Evolutionary conservation across 2,329 filamentous ascomycete genomes (phyloP).

Genomic region (Xylariaceae sp.): DNA sequence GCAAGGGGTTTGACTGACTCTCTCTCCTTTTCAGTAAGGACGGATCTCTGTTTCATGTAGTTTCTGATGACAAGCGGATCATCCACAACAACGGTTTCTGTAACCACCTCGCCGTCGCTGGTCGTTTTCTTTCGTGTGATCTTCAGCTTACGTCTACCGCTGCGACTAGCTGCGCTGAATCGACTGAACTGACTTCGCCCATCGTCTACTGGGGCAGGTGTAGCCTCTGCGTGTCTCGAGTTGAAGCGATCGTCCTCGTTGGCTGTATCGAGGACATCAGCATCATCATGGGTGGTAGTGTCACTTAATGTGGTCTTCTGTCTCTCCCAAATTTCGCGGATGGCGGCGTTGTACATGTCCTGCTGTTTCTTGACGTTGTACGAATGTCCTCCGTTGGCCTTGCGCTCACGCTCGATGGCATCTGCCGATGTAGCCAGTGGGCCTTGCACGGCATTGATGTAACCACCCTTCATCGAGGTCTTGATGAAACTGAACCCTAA

Average conservation of each 20-base stretch:
- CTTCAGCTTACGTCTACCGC: conserved; percentile 69
- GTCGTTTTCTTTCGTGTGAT: conserved; percentile 75
- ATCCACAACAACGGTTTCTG: conserved; percentile 67
- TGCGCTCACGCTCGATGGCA: conserved; percentile 84
- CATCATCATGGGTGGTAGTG: conserved; percentile 69
- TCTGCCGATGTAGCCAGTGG: conserved; percentile 75
- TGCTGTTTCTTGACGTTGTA: conserved; percentile 98
- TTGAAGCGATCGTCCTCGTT: conserved; percentile 75
- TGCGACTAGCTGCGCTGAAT: conserved; percentile 71
- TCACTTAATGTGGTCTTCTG: conserved; percentile 83
- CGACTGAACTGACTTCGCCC: conserved; percentile 80
- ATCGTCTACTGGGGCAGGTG: conserved; percentile 74
- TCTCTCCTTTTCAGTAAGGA: conserved; percentile 73
- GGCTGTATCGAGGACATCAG: conserved; percentile 63
- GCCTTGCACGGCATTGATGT: conserved; percentile 78
- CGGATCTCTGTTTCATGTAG: conserved; percentile 80
- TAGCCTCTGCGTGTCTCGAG: conserved; percentile 72
- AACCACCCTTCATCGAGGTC: conserved; percentile 98
- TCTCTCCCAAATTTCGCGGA: conserved; percentile 89
- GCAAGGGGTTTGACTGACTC: conserved; percentile 64
- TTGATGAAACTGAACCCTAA: conserved; percentile 97
- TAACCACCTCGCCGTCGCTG: conserved; percentile 68
- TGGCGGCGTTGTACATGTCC: conserved; percentile 88
- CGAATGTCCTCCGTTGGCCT: conserved; percentile 89
- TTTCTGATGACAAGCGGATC: conserved; percentile 88